Conservation (phyloP, 2,329 filamentous ascomycete species). For the Diaporthe longicolla region DNA sequence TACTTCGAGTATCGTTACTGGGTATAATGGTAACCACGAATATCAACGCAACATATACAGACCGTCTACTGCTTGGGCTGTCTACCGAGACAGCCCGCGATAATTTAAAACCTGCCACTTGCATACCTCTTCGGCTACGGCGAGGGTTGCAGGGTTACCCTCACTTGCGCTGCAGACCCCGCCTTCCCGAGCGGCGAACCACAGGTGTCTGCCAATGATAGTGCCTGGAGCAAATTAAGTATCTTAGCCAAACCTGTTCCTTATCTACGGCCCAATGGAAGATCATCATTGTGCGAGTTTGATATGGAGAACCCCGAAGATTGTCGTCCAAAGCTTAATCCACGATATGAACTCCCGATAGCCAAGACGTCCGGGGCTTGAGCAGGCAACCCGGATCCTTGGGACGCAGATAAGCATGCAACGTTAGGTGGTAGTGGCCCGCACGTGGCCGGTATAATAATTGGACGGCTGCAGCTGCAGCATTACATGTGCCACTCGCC, state of each 20-base stretch:
- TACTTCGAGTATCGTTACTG: too few relatives aligned
- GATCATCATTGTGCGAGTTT: not conserved
- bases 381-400: slow-evolving; percentile 12
- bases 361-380: not conserved
- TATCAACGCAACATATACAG: too few relatives aligned
- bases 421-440: not conserved
- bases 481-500: not conserved
- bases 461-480: slow-evolving; percentile 1
- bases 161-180: slow-evolving; percentile 14
- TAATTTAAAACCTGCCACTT: too few relatives aligned
- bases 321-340: slow-evolving; percentile 9
- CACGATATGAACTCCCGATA: not conserved
- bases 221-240: not conserved
- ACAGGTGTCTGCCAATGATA: slow-evolving; percentile 5
- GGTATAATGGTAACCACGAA: too few relatives aligned
- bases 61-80: too few relatives aligned
- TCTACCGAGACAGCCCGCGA: too few relatives aligned
- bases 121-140: not conserved
- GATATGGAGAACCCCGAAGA: slow-evolving; percentile 4
- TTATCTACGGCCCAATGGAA: slow-evolving; percentile 29
- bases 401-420: slow-evolving; percentile 20
- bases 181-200: slow-evolving; percentile 8
- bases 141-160: slow-evolving; percentile 8
- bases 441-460: slow-evolving; percentile 6
- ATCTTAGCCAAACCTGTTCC: not conserved